Conservation (phyloP, 352 stramenopile genomes). For the Globisporangium solare region DNA sequence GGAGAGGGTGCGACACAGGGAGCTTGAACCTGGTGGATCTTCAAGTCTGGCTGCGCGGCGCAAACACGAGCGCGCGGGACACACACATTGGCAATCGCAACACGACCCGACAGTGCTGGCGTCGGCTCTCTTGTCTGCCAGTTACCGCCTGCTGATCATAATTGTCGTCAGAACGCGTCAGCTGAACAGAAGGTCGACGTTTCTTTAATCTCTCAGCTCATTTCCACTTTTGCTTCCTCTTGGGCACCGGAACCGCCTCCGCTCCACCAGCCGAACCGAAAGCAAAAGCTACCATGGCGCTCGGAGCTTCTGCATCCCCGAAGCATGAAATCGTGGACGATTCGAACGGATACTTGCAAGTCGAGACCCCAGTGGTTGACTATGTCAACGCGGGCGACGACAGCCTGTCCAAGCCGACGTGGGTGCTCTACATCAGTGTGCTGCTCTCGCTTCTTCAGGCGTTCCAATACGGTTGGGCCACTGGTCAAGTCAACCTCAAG, state of each 20-base stretch:
- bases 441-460: slow-evolving; percentile 32
- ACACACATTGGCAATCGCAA: too few species aligned
- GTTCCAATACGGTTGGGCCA: slow-evolving; percentile 49
- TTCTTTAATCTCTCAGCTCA: slow-evolving; percentile 5
- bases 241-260: slow-evolving; percentile 7
- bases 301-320: too few species aligned
- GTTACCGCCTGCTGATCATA: too few species aligned
- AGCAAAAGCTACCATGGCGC: too few species aligned
- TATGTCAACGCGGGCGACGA: slow-evolving; percentile 4
- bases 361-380: slow-evolving; percentile 11
- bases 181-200: not conserved
- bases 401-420: slow-evolving; percentile 10
- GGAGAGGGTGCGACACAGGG: too few species aligned
- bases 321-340: not conserved
- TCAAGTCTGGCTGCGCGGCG: not conserved
- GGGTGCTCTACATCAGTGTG: slow-evolving; percentile 30
- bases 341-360: slow-evolving; percentile 2
- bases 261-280: not conserved
- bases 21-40: too few species aligned
- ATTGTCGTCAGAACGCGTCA: too few species aligned
- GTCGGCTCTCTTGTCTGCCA: too few species aligned
- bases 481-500: slow-evolving; percentile 62
- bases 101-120: too few species aligned
- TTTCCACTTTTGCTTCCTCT: slow-evolving; percentile 4
- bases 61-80: not conserved